These are phyloP conservation scores for Lipomyces spencermartinsiae DNA, from an alignment of 805 yeast genomes.

Conservation along the genomic window DNA sequence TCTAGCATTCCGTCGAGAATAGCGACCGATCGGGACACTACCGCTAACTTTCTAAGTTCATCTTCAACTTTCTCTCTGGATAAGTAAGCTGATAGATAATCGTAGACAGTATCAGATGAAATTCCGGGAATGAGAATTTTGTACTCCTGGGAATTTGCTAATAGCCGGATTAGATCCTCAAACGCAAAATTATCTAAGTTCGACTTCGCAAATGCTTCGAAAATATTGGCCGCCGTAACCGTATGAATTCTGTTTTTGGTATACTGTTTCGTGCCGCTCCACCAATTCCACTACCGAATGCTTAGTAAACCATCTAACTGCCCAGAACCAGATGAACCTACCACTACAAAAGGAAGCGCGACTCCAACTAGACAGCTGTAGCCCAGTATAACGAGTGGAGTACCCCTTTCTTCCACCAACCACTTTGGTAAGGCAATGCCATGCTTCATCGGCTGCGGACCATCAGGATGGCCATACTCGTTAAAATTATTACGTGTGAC, in stretches of 20 bases:
- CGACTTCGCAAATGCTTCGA: constrained; percentile 73
- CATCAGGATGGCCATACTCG: constrained; percentile 97
- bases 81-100: constrained; percentile 63
- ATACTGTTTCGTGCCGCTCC: constrained; percentile 79
- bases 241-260: constrained; percentile 85
- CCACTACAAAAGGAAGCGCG: constrained; percentile 79
- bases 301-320: neutral
- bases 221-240: constrained; percentile 79
- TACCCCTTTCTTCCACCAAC: constrained; percentile 80
- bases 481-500: constrained; percentile 77
- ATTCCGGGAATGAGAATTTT: constrained; percentile 51
- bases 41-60: constrained; percentile 56
- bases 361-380: constrained; percentile 79
- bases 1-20: constrained; percentile 77
- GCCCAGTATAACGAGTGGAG: constrained; percentile 65
- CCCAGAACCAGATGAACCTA: constrained; percentile 8
- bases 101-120: constrained; percentile 56
- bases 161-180: constrained; percentile 61
- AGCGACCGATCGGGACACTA: constrained; percentile 66
- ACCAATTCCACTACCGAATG: constrained; percentile 64
- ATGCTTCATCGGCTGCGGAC: constrained; percentile 86
- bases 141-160: constrained; percentile 74
- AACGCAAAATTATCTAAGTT: constrained; percentile 58
- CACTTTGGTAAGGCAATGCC: constrained; percentile 96
- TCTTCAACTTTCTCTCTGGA: constrained; percentile 54